Base-by-base conservation (phyloP, 2,329 filamentous ascomycete species). In the Kalaharituber pfeilii region DNA sequence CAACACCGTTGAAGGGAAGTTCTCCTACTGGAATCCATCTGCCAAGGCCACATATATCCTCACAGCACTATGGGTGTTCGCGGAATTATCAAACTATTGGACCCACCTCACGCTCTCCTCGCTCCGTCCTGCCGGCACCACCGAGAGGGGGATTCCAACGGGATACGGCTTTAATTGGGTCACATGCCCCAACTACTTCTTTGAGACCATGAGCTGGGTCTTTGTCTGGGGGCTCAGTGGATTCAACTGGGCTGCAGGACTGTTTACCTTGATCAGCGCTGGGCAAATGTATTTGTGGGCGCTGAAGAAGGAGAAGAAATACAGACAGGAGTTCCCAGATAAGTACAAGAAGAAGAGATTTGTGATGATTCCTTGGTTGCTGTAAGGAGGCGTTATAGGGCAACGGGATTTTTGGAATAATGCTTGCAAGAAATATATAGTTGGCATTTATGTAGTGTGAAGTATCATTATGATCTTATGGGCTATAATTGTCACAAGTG, bases 141-240 rank as follows among this genome's bases (percentile, higher is more conserved):
- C 84, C 1, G 86, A 93, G 67, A 78, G 89, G 56, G 87, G 86
- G 63, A 93, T 98, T 59, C 91, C 91, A 1, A 73, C 73, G 55
- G 91, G 91, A 25, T 79, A 89, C 56, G 86, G 88, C 27, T 96
- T 95, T 69, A 74, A 73, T 60, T 70, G 85, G 30, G 89, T 98
- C 52, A 98, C 91, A 11, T 94, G 88, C 72, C 91, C 91, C 42
- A 98, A 98, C 72, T 98, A 98, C 73, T 79, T 94, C 73, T 96
- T 93, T 63, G 91, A 98, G 67, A 75, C 84, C 5, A 68, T 94
- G 33, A 79, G 88, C 0, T 98, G 91, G 91, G 63, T 84, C 27
- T 88, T 87, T 25, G 75, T 96, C 53, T 81, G 84, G 62, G 67
- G 94, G 44, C 77, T 89, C 53, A 87, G 80, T 63, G 60, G 62